Percentiles rank a stretch among this genome's conserved stretches.
Evolutionary conservation across 164 flowering plant genomes (phyloP).

Genomic region (Vitis amurensis): DNA sequence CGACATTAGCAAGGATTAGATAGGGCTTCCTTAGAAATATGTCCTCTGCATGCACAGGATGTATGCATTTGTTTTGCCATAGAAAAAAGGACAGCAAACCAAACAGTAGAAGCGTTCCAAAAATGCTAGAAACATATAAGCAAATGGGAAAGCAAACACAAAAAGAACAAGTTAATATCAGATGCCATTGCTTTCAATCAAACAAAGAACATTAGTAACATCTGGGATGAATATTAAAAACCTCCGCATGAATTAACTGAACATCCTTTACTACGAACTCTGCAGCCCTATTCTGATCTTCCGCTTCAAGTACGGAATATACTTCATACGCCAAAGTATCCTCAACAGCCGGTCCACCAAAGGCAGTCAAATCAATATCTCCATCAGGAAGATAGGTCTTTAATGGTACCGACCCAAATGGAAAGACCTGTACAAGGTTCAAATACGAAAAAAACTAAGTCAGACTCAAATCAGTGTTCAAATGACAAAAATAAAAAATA

Average conservation of each 20-base stretch:
- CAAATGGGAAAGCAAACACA: too few species aligned
- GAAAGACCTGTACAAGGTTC: slow-evolving; percentile 57
- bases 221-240: slow-evolving; percentile 14
- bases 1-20: too few species aligned
- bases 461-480: too few species aligned
- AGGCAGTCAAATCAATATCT: slow-evolving; percentile 88
- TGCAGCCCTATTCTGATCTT: slow-evolving; percentile 53
- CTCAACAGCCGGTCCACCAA: slow-evolving; percentile 48
- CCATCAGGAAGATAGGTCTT: slow-evolving; percentile 98
- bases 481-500: neutral
- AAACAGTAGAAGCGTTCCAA: too few species aligned
- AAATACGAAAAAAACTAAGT: neutral
- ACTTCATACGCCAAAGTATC: slow-evolving; percentile 65
- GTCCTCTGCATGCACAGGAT: too few species aligned
- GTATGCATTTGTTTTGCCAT: too few species aligned
- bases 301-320: slow-evolving; percentile 58
- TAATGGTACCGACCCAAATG: slow-evolving; percentile 92
- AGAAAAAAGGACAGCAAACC: too few species aligned
- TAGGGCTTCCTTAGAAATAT: too few species aligned
- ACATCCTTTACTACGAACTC: slow-evolving; percentile 83
- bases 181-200: neutral
- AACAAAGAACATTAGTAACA: neutral
- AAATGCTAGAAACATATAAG: too few species aligned
- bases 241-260: slow-evolving; percentile 87
- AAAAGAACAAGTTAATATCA: neutral